Base-by-base conservation (phyloP, 768 basidiomycete genomes). In the Dendrothele bispora region DNA sequence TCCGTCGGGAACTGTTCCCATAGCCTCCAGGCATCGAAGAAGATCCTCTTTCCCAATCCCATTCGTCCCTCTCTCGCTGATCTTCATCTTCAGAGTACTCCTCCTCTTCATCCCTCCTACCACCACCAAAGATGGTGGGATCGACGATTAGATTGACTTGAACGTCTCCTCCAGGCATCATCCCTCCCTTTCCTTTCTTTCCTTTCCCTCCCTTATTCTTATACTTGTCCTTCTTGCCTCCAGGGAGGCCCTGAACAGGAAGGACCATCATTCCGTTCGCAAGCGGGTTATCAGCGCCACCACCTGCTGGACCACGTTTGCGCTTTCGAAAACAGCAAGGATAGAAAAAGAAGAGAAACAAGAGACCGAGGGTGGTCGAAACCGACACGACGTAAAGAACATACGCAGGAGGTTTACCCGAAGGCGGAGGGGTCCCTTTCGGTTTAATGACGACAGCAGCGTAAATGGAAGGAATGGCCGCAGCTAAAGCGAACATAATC, bases 61-160 rank as follows among this genome's bases (percentile, higher is more conserved):
- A 59, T 65, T 27, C 71, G 72, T 7, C 64, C 61, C 5, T 66
- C 69, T 2, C 66, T 61, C 18, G 66, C 70, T 6, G 75, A 74
- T 55, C 62, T 7, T 64, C 64, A n/a, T n/a, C n/a, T n/a, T n/a
- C n/a, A n/a, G n/a, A n/a, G n/a, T n/a, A n/a, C 24, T 65, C 68
- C 1, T 72, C 69, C 1, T 72, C 70, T 17, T 68, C 65, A 3
- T 70, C 74, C 0, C 69, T 65, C 11, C 65, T 66, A 15, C 59
- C 61, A 44, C 58, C 43, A 25, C 69, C 70, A 50, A 88, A 83
- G 49, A 78, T 76, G 6, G 69, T 69, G 6, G 86, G 85, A 55
- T 86, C 84, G 25, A 87, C 82, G 50, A 87, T 86, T 37, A 87
- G 69, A 61, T 88, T 88, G 41, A 87, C 83, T 50, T 88, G 86